These are phyloP conservation scores for Colletotrichum higginsianum DNA, from an alignment of 2,329 filamentous ascomycete species.

Conservation along the genomic window DNA sequence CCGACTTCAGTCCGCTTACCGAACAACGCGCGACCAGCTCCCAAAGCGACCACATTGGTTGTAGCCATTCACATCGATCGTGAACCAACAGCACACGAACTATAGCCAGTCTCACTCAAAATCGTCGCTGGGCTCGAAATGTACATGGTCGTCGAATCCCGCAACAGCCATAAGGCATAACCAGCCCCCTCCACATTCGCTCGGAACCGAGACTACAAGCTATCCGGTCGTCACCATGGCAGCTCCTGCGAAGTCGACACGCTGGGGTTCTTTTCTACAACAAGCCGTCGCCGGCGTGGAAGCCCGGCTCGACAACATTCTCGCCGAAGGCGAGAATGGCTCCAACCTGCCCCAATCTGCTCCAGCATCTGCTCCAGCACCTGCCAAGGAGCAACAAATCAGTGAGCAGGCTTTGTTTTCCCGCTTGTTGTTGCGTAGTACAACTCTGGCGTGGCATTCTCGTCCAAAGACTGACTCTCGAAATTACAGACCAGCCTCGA, in stretches of 20 bases:
- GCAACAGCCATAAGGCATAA: constrained; percentile 34
- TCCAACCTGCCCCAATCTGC: constrained; percentile 20
- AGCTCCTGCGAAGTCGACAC: constrained; percentile 67
- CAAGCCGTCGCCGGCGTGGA: constrained; percentile 95
- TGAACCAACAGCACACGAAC: constrained; percentile 1
- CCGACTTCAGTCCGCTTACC: not conserved
- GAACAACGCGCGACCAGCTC: not conserved
- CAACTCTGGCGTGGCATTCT: not conserved
- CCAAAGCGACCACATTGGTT: not conserved
- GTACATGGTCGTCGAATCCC: constrained; percentile 19
- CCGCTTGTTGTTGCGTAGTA: not conserved
- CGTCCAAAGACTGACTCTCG: constrained; percentile 44
- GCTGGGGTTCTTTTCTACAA: constrained; percentile 87
- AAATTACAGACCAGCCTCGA: constrained; percentile 66
- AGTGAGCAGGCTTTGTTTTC: constrained; percentile 15
- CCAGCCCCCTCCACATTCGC: not conserved
- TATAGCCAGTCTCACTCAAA: not conserved
- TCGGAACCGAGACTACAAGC: constrained; percentile 49
- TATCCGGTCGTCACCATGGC: constrained; percentile 57
- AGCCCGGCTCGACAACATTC: constrained; percentile 90
- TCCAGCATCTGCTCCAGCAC: not conserved
- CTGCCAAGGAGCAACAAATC: constrained; percentile 19
- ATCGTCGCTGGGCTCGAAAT: constrained; percentile 21
- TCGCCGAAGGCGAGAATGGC: constrained; percentile 78
- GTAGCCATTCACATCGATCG: not conserved